These are phyloP conservation scores for Cladosporium cucumerinum DNA, from an alignment of 2,329 filamentous ascomycete species.

Conservation along the genomic window DNA sequence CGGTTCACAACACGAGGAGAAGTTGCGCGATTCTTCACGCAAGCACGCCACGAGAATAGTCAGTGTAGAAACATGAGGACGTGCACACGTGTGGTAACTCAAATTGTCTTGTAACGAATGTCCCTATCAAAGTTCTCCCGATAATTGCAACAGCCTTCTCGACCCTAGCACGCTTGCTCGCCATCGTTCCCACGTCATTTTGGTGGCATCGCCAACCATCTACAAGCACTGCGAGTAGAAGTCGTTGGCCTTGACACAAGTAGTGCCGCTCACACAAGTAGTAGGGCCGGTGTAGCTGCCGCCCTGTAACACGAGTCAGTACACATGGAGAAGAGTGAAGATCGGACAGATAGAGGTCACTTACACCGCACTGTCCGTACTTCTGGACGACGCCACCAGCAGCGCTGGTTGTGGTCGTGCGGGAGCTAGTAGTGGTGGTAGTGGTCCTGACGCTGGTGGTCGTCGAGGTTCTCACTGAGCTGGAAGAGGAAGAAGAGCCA, in stretches of 20 bases:
- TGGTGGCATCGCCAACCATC: not conserved
- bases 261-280: slow-evolving; percentile 32
- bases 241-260: slow-evolving; percentile 26
- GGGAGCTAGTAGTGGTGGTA: not conserved
- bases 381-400: slow-evolving; percentile 4
- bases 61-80: not conserved
- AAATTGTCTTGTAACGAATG: not conserved
- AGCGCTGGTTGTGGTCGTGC: slow-evolving; percentile 8
- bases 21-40: not conserved
- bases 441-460: slow-evolving; percentile 9
- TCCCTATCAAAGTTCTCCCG: not conserved
- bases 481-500: slow-evolving; percentile 20
- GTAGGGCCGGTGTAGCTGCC: slow-evolving; percentile 30
- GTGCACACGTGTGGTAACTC: not conserved
- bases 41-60: not conserved
- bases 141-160: not conserved
- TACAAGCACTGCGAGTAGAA: slow-evolving; percentile 36
- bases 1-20: not conserved
- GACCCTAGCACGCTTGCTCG: not conserved
- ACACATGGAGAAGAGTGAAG: not conserved
- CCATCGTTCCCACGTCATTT: not conserved
- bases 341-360: not conserved
- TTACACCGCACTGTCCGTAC: slow-evolving; percentile 17
- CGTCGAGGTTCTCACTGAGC: not conserved
- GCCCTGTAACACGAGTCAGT: slow-evolving; percentile 20